Conservation (phyloP, 805 yeast species). For the Ogataea trehaloabstinens region DNA sequence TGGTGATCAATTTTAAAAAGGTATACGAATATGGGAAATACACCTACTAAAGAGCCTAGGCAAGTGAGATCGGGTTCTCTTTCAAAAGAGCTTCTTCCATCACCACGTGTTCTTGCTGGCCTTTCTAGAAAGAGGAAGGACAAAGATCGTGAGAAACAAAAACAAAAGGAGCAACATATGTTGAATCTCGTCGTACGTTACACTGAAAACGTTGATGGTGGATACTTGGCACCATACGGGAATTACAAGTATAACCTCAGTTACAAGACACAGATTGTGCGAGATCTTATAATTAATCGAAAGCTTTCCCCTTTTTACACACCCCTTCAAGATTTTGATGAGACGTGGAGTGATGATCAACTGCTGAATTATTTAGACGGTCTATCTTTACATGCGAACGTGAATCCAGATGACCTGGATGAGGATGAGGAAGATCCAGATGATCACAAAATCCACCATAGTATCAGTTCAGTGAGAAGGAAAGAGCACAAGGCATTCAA, state of each 20-base stretch:
- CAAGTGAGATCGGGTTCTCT: constrained; percentile 17
- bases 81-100: constrained; percentile 15
- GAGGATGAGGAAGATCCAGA: constrained; percentile 62
- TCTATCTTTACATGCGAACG: constrained; percentile 55
- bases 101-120: constrained; percentile 19
- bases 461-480: constrained; percentile 44
- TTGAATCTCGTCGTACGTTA: constrained; percentile 55
- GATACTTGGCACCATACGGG: constrained; percentile 88
- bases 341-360: constrained; percentile 68
- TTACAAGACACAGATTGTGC: constrained; percentile 71
- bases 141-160: constrained; percentile 54
- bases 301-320: constrained; percentile 86
- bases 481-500: constrained; percentile 46
- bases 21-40: constrained; percentile 22
- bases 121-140: constrained; percentile 33
- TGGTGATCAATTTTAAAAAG: not conserved
- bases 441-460: constrained; percentile 56
- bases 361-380: constrained; percentile 51
- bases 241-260: constrained; percentile 76
- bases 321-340: constrained; percentile 80
- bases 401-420: constrained; percentile 41
- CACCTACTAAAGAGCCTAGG: constrained; percentile 25
- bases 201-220: constrained; percentile 87
- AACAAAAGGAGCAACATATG: constrained; percentile 51
- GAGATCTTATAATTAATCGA: constrained; percentile 64